These are phyloP conservation scores for Pythium inflatum DNA, from an alignment of 352 stramenopile species.

Conservation along the genomic window DNA sequence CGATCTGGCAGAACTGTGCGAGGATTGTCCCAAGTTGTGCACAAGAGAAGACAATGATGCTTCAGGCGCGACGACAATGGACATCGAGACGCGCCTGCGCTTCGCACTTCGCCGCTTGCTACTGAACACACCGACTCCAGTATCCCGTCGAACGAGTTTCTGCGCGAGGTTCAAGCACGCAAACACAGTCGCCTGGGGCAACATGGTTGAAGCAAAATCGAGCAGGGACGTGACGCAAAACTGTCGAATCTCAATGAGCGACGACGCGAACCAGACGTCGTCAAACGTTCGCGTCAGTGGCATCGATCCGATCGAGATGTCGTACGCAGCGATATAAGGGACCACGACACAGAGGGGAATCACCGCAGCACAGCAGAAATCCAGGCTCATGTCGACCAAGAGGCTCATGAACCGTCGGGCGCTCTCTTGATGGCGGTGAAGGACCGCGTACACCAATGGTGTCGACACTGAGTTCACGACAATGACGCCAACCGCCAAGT, in stretches of 20 bases:
- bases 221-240: constrained; percentile 22
- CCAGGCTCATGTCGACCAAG: constrained; percentile 20
- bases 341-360: constrained; percentile 21
- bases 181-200: constrained; percentile 21
- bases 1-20: background rate
- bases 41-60: background rate
- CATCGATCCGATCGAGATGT: constrained; percentile 8
- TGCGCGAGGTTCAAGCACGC: constrained; percentile 11
- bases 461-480: constrained; percentile 25
- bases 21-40: background rate
- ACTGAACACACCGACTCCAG: too few relatives aligned
- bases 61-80: constrained; percentile 1
- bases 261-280: constrained; percentile 14
- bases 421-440: constrained; percentile 14
- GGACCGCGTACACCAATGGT: constrained; percentile 7
- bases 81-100: background rate
- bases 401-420: constrained; percentile 19
- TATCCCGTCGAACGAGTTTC: constrained; percentile 10
- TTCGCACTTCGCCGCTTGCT: too few relatives aligned
- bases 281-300: background rate
- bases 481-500: constrained; percentile 15
- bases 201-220: constrained; percentile 20
- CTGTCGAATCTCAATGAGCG: constrained; percentile 19
- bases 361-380: constrained; percentile 25
- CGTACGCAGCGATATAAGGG: constrained; percentile 14